Percentiles rank a stretch among this genome's conserved stretches.
These are phyloP conservation scores for Ascochyta rabiei DNA, from an alignment of 2,329 filamentous ascomycete species.

Conservation along the genomic window DNA sequence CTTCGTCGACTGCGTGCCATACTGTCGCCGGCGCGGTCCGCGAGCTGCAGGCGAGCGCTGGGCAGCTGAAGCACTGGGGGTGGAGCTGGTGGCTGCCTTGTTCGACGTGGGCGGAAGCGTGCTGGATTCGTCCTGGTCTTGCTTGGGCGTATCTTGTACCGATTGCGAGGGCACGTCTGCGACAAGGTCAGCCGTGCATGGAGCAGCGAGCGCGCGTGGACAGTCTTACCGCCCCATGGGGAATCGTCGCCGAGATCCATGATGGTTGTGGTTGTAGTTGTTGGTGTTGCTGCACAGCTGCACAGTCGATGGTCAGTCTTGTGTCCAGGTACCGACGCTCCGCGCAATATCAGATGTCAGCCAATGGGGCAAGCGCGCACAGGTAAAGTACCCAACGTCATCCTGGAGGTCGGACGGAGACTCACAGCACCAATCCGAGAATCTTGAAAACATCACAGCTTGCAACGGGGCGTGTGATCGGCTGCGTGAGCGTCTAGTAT, in stretches of 20 bases:
- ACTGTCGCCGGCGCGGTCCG: constrained; percentile 61
- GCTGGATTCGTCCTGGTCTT: constrained; percentile 45
- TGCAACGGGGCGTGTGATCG: background rate
- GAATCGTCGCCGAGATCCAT: constrained; percentile 54
- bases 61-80: constrained; percentile 48
- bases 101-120: constrained; percentile 22
- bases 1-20: constrained; percentile 76
- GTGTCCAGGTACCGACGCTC: constrained; percentile 13
- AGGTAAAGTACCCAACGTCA: constrained; percentile 16
- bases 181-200: constrained; percentile 21
- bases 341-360: constrained; percentile 2
- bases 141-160: constrained; percentile 32
- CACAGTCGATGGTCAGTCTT: constrained; percentile 16
- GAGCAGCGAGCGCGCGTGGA: background rate
- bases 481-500: background rate
- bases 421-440: background rate
- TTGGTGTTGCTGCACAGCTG: too few relatives aligned
- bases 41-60: constrained; percentile 56
- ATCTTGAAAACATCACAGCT: background rate
- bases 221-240: constrained; percentile 49
- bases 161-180: constrained; percentile 56
- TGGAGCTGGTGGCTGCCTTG: constrained; percentile 31
- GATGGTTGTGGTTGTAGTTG: constrained; percentile 23
- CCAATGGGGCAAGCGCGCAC: constrained; percentile 15
- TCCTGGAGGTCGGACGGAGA: background rate